These are phyloP conservation scores for Solanum paucissectum DNA, from an alignment of 257 asterid species.

Conservation along the genomic window DNA sequence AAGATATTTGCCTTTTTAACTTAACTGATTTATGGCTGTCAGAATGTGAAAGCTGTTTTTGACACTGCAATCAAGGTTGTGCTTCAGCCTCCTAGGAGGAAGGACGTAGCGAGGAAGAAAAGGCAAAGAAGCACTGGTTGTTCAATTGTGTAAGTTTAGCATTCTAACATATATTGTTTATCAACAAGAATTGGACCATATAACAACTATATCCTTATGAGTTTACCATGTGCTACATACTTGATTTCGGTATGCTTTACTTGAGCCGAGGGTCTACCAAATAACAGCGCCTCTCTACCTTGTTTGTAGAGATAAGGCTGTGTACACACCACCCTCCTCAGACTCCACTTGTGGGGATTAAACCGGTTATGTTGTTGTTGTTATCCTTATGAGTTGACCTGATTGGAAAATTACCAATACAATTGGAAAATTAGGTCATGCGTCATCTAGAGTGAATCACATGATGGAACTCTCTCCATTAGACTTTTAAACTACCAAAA, in stretches of 20 bases:
- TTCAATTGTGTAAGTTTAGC: conserved; percentile 65
- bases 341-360: neutral
- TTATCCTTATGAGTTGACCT: neutral
- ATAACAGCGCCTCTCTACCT: neutral
- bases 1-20: neutral
- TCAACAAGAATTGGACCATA: neutral
- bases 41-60: conserved; percentile 96
- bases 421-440: neutral
- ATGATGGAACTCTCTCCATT: neutral
- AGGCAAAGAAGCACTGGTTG: conserved; percentile 46
- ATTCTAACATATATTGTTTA: too few relatives aligned
- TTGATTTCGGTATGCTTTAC: neutral
- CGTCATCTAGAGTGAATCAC: neutral
- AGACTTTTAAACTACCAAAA: neutral
- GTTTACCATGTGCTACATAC: neutral
- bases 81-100: conserved; percentile 90
- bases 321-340: neutral
- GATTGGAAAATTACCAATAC: neutral
- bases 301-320: neutral
- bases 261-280: neutral
- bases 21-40: neutral
- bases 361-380: neutral
- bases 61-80: conserved; percentile 91
- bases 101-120: conserved; percentile 56
- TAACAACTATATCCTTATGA: neutral